Evolutionary conservation across 192 early-diverging fungal genomes (phyloP), one percentile per base, ranked within the genome.

Genomic region (Ramicandelaber brevisporus): DNA sequence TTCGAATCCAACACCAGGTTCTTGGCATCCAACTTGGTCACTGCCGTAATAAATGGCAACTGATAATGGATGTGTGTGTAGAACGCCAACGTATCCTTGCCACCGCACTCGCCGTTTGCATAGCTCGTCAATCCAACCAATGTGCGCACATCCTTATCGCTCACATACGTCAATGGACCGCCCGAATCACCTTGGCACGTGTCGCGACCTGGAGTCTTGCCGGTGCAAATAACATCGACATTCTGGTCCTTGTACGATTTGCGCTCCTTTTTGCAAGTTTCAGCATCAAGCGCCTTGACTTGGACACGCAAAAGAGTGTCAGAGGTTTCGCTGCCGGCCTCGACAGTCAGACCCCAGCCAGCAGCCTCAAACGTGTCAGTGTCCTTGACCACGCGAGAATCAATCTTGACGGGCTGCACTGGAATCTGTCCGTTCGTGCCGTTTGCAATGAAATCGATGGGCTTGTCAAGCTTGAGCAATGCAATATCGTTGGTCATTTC

Each of bases 141-240:
- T 4, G 19, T 19, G 6, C 14, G 14, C 6, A 15, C 19, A 11
- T 15, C 6, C 6, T 4, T 3, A 4, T 3, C 3, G 5, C 20
- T 19, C 5, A 14, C 17, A 4, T 28, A 4, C 5, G 4, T 4
- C 6, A 31, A 14, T 4, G 30, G 30, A 17, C 30, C 30, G 3
- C 30, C 30, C 5, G 30, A 31, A 17, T 31, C 30, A 17, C 30
- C 30, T 19, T 31, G 30, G 14, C 30, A 31, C 6, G 30, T 31
- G 30, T 31, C 30, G 6, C 6, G 14, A 17, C 30, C 30, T 4
- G 17, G 4, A 17, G n/a, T 31, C 6, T 15, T 4, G 6, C n/a
- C 10, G 30, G 30, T 6, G 11, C 30, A 31, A 31, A 31, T 20
- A 7, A 6, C 3, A 19, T 31, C 30, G 4, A 19, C 4, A 14